phyloP scores from a whole-genome alignment of 1,284 basidiomycete genomes.

The Austropuccinia psidii region DNA sequence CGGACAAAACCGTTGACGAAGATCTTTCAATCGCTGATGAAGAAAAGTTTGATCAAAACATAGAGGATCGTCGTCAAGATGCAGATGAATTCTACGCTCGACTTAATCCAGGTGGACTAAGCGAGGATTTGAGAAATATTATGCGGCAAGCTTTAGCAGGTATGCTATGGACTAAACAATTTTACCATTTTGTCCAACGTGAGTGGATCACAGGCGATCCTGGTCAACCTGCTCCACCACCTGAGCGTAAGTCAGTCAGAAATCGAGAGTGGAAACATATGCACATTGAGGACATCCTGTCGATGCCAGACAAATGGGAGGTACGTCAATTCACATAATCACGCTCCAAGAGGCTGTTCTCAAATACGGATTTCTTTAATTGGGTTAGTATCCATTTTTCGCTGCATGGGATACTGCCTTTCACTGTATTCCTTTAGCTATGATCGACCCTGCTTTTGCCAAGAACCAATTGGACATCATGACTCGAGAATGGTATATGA shows the following conservation, averaged over 20 bases:
- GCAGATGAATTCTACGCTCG: conserved; percentile 90
- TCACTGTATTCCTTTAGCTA: conserved; percentile 92
- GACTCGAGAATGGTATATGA: conserved; percentile 96
- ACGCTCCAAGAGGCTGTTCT: background rate
- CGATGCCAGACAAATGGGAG: conserved; percentile 99
- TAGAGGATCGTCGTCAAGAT: conserved; percentile 82
- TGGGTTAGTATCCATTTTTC: conserved; percentile 41
- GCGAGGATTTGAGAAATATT: conserved; percentile 86
- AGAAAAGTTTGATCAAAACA: conserved; percentile 72
- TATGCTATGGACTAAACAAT: conserved; percentile 99
- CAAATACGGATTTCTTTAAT: background rate
- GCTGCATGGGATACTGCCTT: conserved; percentile 82
- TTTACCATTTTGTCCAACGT: conserved; percentile 89
- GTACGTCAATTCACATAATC: conserved; percentile 58
- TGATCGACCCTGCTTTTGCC: conserved; percentile 87
- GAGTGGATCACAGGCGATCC: conserved; percentile 94
- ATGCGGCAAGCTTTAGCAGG: conserved; percentile 95
- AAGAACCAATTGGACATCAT: conserved; percentile 95
- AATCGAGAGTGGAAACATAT: conserved; percentile 94
- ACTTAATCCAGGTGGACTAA: conserved; percentile 70
- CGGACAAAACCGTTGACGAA: conserved; percentile 63
- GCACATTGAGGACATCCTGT: conserved; percentile 88
- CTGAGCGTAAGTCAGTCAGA: conserved; percentile 73
- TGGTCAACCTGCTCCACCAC: conserved; percentile 85
- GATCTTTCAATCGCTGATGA: conserved; percentile 80